Percentiles rank a stretch among this genome's conserved stretches.
Evolutionary conservation across 768 basidiomycete species (phyloP).

Genomic region (Boletus vermiculosoides): DNA sequence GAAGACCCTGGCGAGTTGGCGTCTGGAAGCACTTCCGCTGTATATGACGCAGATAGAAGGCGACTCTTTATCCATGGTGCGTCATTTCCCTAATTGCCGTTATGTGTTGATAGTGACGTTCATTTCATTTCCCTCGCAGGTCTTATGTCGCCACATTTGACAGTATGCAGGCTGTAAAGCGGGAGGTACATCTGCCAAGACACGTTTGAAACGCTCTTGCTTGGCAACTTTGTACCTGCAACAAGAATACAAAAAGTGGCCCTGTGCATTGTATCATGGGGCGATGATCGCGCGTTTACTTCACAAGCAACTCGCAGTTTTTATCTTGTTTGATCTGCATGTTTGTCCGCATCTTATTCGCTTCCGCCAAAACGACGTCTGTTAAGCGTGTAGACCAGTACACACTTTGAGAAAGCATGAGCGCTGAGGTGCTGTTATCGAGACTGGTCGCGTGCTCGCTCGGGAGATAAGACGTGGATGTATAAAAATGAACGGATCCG

Average conservation of each 20-base stretch:
- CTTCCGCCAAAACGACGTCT: background rate
- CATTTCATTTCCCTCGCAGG: conserved; percentile 22
- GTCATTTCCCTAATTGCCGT: conserved; percentile 16
- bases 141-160: conserved; percentile 35
- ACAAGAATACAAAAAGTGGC: background rate
- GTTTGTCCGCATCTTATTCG: background rate
- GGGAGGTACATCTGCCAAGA: background rate
- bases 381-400: background rate
- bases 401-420: background rate
- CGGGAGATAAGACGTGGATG: conserved; percentile 19
- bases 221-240: background rate
- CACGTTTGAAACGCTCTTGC: conserved; percentile 4
- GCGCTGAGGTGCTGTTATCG: background rate
- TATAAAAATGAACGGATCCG: conserved; percentile 26
- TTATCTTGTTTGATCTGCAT: conserved; percentile 6
- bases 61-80: conserved; percentile 60
- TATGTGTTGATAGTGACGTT: conserved; percentile 5
- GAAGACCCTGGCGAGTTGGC: conserved; percentile 63
- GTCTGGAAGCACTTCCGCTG: conserved; percentile 55
- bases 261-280: background rate
- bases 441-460: conserved; percentile 12
- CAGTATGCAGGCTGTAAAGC: conserved; percentile 31
- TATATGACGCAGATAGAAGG: conserved; percentile 49
- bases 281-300: background rate
- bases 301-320: background rate